A percentile compares a stretch with the other conserved stretches of the same genome.
Conservation (phyloP, 192 early-diverging fungal genomes). For the Helicostylum pulchrum region DNA sequence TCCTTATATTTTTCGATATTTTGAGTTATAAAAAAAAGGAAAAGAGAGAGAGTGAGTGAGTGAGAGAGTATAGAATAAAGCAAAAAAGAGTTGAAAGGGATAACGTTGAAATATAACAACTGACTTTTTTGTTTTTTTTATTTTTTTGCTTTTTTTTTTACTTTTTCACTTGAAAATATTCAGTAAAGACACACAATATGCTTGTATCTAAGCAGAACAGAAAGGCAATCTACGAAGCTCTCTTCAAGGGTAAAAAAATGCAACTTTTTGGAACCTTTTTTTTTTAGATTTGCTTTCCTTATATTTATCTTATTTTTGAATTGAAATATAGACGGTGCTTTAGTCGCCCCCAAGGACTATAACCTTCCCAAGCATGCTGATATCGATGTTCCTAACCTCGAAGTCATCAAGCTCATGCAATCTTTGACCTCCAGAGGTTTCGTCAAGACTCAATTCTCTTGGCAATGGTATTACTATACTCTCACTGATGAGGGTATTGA, state of each 20-base stretch:
- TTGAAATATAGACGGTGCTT: conserved; percentile 76
- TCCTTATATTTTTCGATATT: too few relatives aligned
- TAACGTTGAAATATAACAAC: too few relatives aligned
- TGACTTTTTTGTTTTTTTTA: too few relatives aligned
- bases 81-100: too few relatives aligned
- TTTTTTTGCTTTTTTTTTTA: too few relatives aligned
- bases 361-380: conserved; percentile 94
- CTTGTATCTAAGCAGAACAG: conserved; percentile 97
- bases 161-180: not conserved
- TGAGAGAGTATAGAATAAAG: too few relatives aligned
- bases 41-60: too few relatives aligned
- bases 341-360: conserved; percentile 99
- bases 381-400: conserved; percentile 95
- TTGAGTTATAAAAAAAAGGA: too few relatives aligned
- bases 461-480: conserved; percentile 99
- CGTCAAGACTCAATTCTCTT: conserved; percentile 97
- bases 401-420: conserved; percentile 99
- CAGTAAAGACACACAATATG: conserved; percentile 60
- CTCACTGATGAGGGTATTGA: conserved; percentile 97
- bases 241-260: conserved; percentile 68
- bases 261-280: conserved; percentile 1
- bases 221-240: conserved; percentile 92
- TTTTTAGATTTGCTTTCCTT: too few relatives aligned
- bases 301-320: conserved; percentile 3
- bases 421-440: conserved; percentile 89